Conservation (phyloP, 345 rosid species). For the Aurinia saxatilis region DNA sequence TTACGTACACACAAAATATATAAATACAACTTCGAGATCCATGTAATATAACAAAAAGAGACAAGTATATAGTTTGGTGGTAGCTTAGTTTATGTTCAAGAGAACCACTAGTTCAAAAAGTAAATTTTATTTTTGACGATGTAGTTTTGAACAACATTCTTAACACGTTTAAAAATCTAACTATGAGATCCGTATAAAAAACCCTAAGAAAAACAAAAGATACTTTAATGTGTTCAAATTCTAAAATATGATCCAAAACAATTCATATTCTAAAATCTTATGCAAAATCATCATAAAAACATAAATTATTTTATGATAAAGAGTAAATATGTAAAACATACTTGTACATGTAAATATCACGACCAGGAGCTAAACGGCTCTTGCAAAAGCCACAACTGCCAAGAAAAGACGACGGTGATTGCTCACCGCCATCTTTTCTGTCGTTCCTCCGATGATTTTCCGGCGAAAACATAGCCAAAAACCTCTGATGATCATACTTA, state of each 20-base stretch:
- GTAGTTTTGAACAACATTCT: too few relatives aligned
- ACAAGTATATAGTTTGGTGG: not conserved
- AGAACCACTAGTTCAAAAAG: too few relatives aligned
- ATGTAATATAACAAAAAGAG: too few relatives aligned
- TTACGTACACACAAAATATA: not conserved
- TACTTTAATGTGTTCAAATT: not conserved
- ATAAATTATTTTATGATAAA: too few relatives aligned
- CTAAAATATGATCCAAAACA: not conserved
- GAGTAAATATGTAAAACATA: slow-evolving; percentile 11
- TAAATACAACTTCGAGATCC: not conserved
- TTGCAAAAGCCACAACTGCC: slow-evolving; percentile 68
- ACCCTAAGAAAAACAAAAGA: too few relatives aligned
- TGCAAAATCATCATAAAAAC: too few relatives aligned
- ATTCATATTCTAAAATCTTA: not conserved
- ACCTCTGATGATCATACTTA: slow-evolving; percentile 26
- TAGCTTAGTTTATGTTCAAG: not conserved
- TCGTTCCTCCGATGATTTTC: slow-evolving; percentile 16
- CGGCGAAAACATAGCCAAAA: slow-evolving; percentile 48
- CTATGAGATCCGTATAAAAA: too few relatives aligned
- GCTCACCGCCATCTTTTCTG: not conserved
- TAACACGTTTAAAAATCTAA: too few relatives aligned
- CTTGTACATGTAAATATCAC: slow-evolving; percentile 90
- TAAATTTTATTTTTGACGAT: too few relatives aligned
- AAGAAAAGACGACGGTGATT: slow-evolving; percentile 33
- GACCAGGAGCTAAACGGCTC: slow-evolving; percentile 52